These are phyloP conservation scores for Neonectria neomacrospora DNA, from an alignment of 2,329 filamentous ascomycete species.

Conservation along the genomic window DNA sequence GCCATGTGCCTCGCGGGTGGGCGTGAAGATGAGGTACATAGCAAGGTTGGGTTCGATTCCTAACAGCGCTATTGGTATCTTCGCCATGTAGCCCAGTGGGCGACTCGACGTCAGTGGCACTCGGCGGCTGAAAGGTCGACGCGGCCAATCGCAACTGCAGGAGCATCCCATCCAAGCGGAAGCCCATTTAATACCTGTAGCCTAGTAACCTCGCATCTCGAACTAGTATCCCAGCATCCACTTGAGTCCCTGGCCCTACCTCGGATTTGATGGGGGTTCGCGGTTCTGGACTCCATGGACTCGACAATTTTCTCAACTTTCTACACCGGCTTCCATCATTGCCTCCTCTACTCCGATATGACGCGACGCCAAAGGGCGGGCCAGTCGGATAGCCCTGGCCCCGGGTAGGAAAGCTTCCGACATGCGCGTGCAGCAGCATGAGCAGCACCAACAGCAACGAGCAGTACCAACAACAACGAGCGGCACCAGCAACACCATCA, in stretches of 20 bases:
- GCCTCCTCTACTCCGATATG: neutral
- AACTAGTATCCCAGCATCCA: conserved; percentile 14
- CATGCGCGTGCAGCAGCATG: neutral
- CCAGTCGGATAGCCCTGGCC: neutral
- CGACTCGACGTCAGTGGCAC: conserved; percentile 25
- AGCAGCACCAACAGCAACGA: too few species aligned
- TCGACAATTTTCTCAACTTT: conserved; percentile 24
- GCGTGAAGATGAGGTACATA: too few species aligned
- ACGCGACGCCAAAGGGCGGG: neutral
- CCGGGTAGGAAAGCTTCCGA: neutral
- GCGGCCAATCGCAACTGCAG: conserved; percentile 32
- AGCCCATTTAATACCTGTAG: conserved; percentile 7
- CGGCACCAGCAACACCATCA: neutral
- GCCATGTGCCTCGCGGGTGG: neutral
- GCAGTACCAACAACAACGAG: too few species aligned
- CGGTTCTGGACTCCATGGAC: conserved; percentile 22
- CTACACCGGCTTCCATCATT: conserved; percentile 17
- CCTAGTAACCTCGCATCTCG: conserved; percentile 14
- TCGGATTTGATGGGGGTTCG: conserved; percentile 5
- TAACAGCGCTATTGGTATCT: too few species aligned
- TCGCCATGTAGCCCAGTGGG: too few species aligned
- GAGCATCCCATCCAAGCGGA: conserved; percentile 21
- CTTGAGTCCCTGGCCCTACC: conserved; percentile 15
- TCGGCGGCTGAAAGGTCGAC: conserved; percentile 34
- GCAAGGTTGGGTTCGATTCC: too few species aligned